Evolutionary conservation across 2,329 filamentous ascomycete species (phyloP).

Genomic region (Curvularia verruculosa): DNA sequence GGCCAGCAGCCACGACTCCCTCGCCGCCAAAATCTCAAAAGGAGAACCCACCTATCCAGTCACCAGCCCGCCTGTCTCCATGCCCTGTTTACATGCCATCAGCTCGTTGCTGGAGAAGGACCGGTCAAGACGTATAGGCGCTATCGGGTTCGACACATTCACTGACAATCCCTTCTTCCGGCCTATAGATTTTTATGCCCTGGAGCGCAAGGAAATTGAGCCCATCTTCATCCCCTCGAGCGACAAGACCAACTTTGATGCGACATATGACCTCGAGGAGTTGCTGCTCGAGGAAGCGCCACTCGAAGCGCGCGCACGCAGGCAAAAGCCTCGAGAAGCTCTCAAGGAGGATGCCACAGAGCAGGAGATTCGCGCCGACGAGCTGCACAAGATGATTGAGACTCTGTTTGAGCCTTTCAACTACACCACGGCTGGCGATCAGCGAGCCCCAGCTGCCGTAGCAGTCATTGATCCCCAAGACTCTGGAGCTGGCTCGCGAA

Average conservation of each 20-base stretch:
- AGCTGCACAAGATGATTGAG: conserved; percentile 93
- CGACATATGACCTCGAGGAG: conserved; percentile 96
- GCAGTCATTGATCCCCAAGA: conserved; percentile 39
- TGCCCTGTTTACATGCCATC: conserved; percentile 88
- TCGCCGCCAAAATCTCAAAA: conserved; percentile 80
- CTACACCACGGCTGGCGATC: conserved; percentile 83
- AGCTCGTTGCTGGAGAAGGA: conserved; percentile 82
- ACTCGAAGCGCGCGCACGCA: conserved; percentile 85
- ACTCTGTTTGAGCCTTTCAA: conserved; percentile 93
- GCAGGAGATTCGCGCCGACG: conserved; percentile 92
- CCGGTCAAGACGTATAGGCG: conserved; percentile 80
- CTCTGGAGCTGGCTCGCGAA: conserved; percentile 36
- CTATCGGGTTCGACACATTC: conserved; percentile 80
- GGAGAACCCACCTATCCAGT: conserved; percentile 87
- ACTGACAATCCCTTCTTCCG: conserved; percentile 89
- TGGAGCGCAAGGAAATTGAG: conserved; percentile 86
- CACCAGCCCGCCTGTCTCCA: conserved; percentile 86
- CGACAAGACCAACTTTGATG: conserved; percentile 99
- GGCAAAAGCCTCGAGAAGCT: conserved; percentile 91
- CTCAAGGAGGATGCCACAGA: conserved; percentile 93
- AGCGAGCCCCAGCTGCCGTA: conserved; percentile 59
- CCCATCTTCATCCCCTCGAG: conserved; percentile 92
- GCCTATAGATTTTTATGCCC: conserved; percentile 78
- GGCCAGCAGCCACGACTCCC: conserved; percentile 79
- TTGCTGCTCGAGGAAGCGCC: conserved; percentile 92